Conservation (phyloP, 768 basidiomycete species). For the Lactarius pseudohatsudake region DNA sequence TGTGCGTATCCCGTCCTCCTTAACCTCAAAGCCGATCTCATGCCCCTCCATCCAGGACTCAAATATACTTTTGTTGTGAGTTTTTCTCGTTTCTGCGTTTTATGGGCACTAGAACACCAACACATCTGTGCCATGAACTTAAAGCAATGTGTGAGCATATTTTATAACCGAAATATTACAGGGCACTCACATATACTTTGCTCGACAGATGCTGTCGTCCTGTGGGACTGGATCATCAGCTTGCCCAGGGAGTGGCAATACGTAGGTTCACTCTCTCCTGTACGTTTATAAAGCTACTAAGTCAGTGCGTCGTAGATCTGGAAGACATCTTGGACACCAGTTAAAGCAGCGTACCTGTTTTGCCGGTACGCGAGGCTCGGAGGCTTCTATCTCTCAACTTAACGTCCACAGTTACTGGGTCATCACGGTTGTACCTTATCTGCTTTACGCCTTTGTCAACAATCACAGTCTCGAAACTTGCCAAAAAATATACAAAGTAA, state of each 20-base stretch:
- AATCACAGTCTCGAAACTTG: slow-evolving; percentile 66
- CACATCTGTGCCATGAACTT: slow-evolving; percentile 32
- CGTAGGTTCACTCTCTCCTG: slow-evolving; percentile 42
- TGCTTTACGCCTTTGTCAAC: slow-evolving; percentile 72
- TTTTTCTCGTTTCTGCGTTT: slow-evolving; percentile 30
- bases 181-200: background rate
- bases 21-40: background rate
- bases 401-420: slow-evolving; percentile 68
- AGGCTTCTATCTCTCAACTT: background rate
- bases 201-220: slow-evolving; percentile 66
- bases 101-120: slow-evolving; percentile 33
- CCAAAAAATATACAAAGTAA: slow-evolving; percentile 67
- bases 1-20: slow-evolving; percentile 40
- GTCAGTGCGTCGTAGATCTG: slow-evolving; percentile 54
- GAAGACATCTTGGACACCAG: slow-evolving; percentile 82
- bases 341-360: slow-evolving; percentile 80
- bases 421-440: slow-evolving; percentile 73
- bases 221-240: slow-evolving; percentile 86
- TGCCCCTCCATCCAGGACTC: slow-evolving; percentile 41
- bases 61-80: slow-evolving; percentile 86
- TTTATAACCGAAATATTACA: slow-evolving; percentile 9
- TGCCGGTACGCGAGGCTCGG: slow-evolving; percentile 56
- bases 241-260: slow-evolving; percentile 76
- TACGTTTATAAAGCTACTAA: slow-evolving; percentile 12
- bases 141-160: slow-evolving; percentile 55